Conservation (phyloP, 176 grass and related monocot species). For the Poa pratensis region DNA sequence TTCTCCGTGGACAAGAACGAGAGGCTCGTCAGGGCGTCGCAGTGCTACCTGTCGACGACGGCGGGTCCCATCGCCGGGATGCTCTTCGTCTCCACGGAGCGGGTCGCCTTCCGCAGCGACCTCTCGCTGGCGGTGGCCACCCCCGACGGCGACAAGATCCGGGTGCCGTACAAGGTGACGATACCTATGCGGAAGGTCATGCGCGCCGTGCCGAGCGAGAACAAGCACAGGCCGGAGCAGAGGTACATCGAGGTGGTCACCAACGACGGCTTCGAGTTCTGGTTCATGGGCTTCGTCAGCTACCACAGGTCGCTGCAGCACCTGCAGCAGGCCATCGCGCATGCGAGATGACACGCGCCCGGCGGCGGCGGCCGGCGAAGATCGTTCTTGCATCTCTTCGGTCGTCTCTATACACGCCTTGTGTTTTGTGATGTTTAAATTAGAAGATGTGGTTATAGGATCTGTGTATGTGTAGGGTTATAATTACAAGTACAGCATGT, state of each 20-base stretch:
- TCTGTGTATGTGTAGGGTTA: constrained; percentile 41
- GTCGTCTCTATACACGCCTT: background rate
- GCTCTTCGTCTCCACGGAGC: constrained; percentile 76
- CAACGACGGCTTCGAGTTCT: constrained; percentile 91
- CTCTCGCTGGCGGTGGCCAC: constrained; percentile 52
- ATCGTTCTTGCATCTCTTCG: constrained; percentile 8
- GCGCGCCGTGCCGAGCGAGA: constrained; percentile 58
- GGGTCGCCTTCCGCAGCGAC: constrained; percentile 83
- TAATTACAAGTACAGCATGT: constrained; percentile 42
- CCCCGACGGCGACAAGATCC: constrained; percentile 47
- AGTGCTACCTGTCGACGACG: constrained; percentile 88
- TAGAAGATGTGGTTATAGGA: constrained; percentile 28
- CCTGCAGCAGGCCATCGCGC: constrained; percentile 71
- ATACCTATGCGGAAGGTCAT: constrained; percentile 72
- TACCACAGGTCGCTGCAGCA: constrained; percentile 68
- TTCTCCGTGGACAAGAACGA: constrained; percentile 70
- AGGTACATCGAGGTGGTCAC: constrained; percentile 77
- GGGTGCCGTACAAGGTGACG: constrained; percentile 84
- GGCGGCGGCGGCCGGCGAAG: background rate
- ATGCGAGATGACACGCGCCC: constrained; percentile 33
- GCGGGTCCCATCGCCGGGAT: constrained; percentile 78
- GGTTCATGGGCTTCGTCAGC: constrained; percentile 91
- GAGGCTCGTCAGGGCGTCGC: constrained; percentile 62
- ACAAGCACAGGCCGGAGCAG: constrained; percentile 78
- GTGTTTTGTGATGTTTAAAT: constrained; percentile 2